Evolutionary conservation across 495 filamentous ascomycete species (phyloP).

Genomic region (Lentithecium fluviatile): DNA sequence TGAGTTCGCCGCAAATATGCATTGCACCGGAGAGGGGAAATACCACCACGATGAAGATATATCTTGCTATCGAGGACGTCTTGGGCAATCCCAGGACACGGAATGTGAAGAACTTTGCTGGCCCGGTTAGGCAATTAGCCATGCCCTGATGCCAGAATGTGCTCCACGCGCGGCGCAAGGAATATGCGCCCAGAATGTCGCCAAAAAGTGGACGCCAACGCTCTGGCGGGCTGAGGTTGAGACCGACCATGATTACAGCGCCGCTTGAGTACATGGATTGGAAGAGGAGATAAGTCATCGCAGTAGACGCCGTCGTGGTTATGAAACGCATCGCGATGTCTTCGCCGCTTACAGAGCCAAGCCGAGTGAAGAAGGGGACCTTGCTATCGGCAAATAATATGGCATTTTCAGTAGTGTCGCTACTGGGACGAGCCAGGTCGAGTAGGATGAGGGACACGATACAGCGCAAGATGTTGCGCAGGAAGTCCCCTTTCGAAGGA

Average conservation of each 20-base stretch:
- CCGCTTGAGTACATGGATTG: background rate
- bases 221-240: background rate
- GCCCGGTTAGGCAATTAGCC: background rate
- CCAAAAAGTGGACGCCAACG: background rate
- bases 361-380: background rate
- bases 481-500: background rate
- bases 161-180: background rate
- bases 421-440: background rate
- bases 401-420: background rate
- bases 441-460: background rate
- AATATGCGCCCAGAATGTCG: background rate
- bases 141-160: background rate
- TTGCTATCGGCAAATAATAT: background rate
- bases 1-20: background rate
- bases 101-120: background rate
- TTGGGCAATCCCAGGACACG: background rate
- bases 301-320: background rate
- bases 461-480: background rate
- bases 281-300: background rate
- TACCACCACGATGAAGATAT: background rate
- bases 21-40: background rate
- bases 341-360: background rate
- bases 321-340: background rate
- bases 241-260: background rate
- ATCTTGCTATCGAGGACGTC: background rate